Base-by-base conservation (phyloP, 139 green algal genomes). In the Zygnema circumcarinatum region DNA sequence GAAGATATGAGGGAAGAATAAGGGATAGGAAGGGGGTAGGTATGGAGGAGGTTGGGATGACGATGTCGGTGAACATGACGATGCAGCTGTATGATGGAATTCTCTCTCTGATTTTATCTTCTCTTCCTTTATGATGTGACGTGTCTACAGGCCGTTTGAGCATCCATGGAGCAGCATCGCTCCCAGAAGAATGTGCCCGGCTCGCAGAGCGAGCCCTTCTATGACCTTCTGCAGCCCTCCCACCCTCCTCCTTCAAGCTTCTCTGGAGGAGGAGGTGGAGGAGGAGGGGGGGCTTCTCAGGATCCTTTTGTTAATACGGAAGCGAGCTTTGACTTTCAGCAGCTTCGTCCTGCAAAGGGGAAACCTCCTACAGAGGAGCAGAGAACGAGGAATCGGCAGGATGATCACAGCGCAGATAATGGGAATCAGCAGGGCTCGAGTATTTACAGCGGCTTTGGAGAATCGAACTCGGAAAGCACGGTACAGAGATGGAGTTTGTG, bases 161-260 rank as follows among this genome's bases (percentile, higher is more conserved):
- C 7, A 16, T 16, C 47, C 7, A 62, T 62, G 47, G 47, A 62
- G 47, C 47, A 62, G 47, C 47, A 62, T 7, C 47, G 47, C 7
- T 16, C 47, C 16, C 16, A 7, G 7, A 62, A 62, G 47, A 25
- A 25, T 62, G 47, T 78, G 7, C 36, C 69, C 16, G 36, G 35
- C 36, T 78, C 16, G 69, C 36, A 40, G 69, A 54, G 67, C 31
- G 76, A 83, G 76, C 76, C 76, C 11, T 83, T 83, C 76, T 83
- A 56, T 53, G 76, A 83, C 21, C 76, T 83, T 11, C 21, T 83
- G 21, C 35, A 83, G 21, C 76, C 76, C 16, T 35, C 76, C 76
- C 7, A 11, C 11, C 11, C 69, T 29, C 7, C 11, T 41, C 35
- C 3, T 25, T 40, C 69, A 7, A 53, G 36, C 11, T 40, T 78